A percentile compares a stretch with the other conserved stretches of the same genome.
phyloP scores from a whole-genome alignment of 176 grass and related monocot species.

The Musa schizocarpa region DNA sequence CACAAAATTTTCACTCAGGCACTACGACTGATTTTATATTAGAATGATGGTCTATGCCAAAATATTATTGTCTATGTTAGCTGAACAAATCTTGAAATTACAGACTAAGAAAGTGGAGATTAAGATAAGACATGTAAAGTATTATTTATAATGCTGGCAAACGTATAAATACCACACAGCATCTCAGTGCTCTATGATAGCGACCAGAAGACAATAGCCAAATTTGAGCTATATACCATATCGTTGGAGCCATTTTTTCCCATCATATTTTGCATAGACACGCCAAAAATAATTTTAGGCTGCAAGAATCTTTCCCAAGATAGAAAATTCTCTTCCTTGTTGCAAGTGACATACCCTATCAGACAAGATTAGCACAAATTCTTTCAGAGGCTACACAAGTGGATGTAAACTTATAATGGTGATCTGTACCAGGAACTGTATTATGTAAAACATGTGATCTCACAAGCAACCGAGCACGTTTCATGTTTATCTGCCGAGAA shows the following conservation, averaged over 20 bases:
- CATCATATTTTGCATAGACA: slow-evolving; percentile 65
- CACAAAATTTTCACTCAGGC: no score
- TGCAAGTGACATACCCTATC: slow-evolving; percentile 69
- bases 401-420: slow-evolving; percentile 13
- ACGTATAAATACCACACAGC: background rate
- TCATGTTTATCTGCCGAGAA: slow-evolving; percentile 69
- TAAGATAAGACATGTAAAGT: background rate
- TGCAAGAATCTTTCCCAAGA: slow-evolving; percentile 78
- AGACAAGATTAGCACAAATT: background rate
- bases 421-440: slow-evolving; percentile 70
- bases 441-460: slow-evolving; percentile 62
- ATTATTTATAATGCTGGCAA: no score
- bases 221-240: slow-evolving; percentile 30
- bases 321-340: slow-evolving; percentile 78
- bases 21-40: no score
- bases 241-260: slow-evolving; percentile 35
- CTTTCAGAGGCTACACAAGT: slow-evolving; percentile 7
- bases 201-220: background rate
- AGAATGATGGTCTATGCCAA: no score
- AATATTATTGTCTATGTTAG: no score
- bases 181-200: background rate
- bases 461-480: slow-evolving; percentile 83
- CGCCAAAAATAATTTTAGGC: slow-evolving; percentile 67
- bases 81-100: no score
- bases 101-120: background rate